A percentile compares a stretch with the other conserved stretches of the same genome.
Conservation (phyloP, 306 rosid genomes). For the Cicer bijugum region DNA sequence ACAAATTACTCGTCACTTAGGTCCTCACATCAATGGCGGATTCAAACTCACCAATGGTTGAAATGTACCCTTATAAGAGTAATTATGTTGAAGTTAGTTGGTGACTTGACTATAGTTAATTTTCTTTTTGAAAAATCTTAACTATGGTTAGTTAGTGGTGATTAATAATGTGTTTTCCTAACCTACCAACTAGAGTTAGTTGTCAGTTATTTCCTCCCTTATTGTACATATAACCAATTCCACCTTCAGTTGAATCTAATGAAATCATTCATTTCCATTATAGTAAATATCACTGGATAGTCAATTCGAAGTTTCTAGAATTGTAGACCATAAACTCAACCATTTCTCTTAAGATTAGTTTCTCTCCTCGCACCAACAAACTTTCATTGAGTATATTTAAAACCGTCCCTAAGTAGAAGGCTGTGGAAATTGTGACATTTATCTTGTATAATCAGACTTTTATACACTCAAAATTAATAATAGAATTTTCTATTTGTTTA, state of each 20-base stretch:
- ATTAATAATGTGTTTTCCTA: neutral
- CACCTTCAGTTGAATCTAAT: neutral
- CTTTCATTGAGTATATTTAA: constrained; percentile 24
- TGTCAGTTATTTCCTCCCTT: neutral
- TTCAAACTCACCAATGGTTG: neutral
- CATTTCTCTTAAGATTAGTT: neutral
- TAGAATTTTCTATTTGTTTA: too few relatives aligned
- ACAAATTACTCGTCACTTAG: neutral
- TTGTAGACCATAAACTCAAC: constrained; percentile 26
- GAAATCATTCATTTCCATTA: neutral
- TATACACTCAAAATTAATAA: too few relatives aligned
- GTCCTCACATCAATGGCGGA: neutral
- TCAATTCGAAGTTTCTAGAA: neutral
- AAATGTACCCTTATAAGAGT: neutral
- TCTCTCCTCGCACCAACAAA: constrained; percentile 23
- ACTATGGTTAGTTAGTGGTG: neutral
- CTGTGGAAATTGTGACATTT: neutral
- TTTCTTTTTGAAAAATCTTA: too few relatives aligned
- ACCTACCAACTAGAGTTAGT: neutral
- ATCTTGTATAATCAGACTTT: too few relatives aligned
- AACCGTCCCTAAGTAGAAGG: constrained; percentile 31
- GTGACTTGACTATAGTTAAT: neutral
- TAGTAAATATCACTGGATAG: neutral
- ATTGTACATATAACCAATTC: neutral
- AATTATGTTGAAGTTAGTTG: constrained; percentile 11